Percentiles rank a stretch among this genome's conserved stretches.
These are phyloP conservation scores for Mycogone perniciosa DNA, from an alignment of 2,329 filamentous ascomycete species.

Conservation along the genomic window DNA sequence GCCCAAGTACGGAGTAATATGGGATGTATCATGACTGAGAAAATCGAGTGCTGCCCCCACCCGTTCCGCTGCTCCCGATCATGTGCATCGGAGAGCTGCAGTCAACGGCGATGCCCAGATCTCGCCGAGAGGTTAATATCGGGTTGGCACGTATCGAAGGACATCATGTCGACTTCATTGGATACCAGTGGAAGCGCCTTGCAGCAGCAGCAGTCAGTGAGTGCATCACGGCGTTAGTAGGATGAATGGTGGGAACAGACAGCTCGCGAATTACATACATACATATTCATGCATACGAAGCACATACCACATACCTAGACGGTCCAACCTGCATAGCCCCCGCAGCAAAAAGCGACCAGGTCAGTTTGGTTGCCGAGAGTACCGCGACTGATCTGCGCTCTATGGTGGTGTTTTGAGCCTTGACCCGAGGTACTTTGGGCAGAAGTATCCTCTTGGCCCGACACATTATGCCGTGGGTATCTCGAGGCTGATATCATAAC, in stretches of 20 bases:
- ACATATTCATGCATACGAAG: too few species aligned
- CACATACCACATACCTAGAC: not conserved
- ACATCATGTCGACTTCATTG: not conserved
- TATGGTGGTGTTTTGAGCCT: too few species aligned
- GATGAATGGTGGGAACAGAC: not conserved
- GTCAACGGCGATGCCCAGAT: constrained; percentile 3
- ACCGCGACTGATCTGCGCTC: constrained; percentile 5
- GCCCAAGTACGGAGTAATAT: too few species aligned
- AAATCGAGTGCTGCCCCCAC: too few species aligned
- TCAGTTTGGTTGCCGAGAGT: constrained; percentile 10
- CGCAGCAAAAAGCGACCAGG: not conserved
- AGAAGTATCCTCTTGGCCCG: constrained; percentile 2
- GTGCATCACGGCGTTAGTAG: not conserved
- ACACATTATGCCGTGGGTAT: too few species aligned
- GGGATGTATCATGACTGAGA: too few species aligned
- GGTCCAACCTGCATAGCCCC: constrained; percentile 1
- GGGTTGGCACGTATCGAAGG: constrained; percentile 6
- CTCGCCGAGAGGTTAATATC: constrained; percentile 5
- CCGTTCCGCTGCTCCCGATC: not conserved
- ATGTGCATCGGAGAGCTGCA: not conserved
- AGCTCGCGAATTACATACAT: not conserved
- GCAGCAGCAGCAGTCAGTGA: not conserved
- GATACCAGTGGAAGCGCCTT: not conserved
- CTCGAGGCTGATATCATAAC: too few species aligned
- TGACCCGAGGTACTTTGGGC: constrained; percentile 2